Evolutionary conservation across 2,329 filamentous ascomycete species (phyloP).

Genomic region (Pseudocercospora cruenta): DNA sequence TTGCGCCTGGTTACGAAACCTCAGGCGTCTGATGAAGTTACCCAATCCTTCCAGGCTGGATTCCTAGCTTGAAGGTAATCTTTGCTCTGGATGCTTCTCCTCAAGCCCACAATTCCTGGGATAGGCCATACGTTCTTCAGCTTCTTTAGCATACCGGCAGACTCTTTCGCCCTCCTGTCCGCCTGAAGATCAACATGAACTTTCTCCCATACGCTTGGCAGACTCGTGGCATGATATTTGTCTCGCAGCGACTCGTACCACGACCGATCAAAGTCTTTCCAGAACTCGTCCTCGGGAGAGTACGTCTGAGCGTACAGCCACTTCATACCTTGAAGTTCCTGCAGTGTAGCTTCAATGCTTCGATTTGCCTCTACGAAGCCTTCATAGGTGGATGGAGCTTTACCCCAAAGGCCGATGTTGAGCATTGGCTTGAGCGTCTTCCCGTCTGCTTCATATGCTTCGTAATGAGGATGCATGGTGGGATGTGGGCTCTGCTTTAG

Average conservation of each 20-base stretch:
- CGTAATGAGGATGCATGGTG: constrained; percentile 39
- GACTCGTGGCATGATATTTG: constrained; percentile 61
- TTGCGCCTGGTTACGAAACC: neutral
- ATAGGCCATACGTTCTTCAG: constrained; percentile 40
- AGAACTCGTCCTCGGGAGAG: constrained; percentile 70
- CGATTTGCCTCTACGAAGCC: constrained; percentile 61
- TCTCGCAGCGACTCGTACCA: constrained; percentile 63
- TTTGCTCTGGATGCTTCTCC: constrained; percentile 27
- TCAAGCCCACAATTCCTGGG: constrained; percentile 27
- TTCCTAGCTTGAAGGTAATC: constrained; percentile 30
- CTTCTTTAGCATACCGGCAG: constrained; percentile 48
- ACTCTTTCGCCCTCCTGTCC: constrained; percentile 49
- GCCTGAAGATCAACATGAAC: constrained; percentile 55
- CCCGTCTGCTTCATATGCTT: constrained; percentile 29
- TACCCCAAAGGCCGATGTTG: constrained; percentile 68
- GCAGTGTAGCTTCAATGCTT: constrained; percentile 62
- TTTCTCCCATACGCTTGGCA: constrained; percentile 71
- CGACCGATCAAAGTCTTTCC: constrained; percentile 63
- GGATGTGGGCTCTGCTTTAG: constrained; percentile 39
- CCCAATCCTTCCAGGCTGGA: constrained; percentile 32
- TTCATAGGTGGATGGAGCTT: constrained; percentile 46
- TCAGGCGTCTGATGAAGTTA: constrained; percentile 14
- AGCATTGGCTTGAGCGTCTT: constrained; percentile 46
- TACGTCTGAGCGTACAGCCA: constrained; percentile 72
- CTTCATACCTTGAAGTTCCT: constrained; percentile 66